A percentile compares a stretch with the other conserved stretches of the same genome.
Evolutionary conservation across 352 stramenopile species (phyloP).

Genomic region (Globisporangium cylindrosporum): DNA sequence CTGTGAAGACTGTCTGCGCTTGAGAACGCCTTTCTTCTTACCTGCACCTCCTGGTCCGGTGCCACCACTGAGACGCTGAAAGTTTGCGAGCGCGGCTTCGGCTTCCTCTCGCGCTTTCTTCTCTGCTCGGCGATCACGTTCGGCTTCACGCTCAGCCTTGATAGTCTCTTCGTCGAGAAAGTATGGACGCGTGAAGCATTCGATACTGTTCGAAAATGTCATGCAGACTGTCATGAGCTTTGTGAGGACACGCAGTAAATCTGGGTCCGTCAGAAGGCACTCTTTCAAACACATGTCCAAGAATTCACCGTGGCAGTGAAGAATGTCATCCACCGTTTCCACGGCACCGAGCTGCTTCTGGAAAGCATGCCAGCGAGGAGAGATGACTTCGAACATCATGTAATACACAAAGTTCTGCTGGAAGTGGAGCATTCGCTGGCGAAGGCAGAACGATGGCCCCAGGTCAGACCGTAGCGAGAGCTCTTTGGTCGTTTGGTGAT

Average conservation of each 20-base stretch:
- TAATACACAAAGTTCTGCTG: conserved; percentile 99
- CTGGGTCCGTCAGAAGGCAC: conserved; percentile 95
- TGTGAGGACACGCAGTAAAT: conserved; percentile 92
- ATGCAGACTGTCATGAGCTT: conserved; percentile 97
- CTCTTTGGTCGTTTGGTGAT: conserved; percentile 94
- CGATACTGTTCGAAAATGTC: conserved; percentile 94
- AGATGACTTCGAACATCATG: conserved; percentile 97
- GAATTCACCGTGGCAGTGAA: conserved; percentile 94
- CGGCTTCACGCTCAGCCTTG: conserved; percentile 72
- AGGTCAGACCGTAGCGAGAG: conserved; percentile 85
- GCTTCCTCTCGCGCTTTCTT: conserved; percentile 77
- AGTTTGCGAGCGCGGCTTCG: conserved; percentile 64
- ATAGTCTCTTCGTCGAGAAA: conserved; percentile 86
- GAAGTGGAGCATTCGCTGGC: conserved; percentile 99
- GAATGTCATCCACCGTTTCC: conserved; percentile 93
- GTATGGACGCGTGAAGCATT: conserved; percentile 84
- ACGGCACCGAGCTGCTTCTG: conserved; percentile 74
- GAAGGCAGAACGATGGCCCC: conserved; percentile 91
- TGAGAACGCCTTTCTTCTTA: conserved; percentile 56
- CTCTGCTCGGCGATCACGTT: conserved; percentile 75
- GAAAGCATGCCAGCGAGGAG: conserved; percentile 90
- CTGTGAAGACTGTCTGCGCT: conserved; percentile 67
- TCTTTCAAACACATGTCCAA: conserved; percentile 96
- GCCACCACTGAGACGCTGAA: conserved; percentile 28
- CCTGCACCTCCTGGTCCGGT: conserved; percentile 23